Evolutionary conservation across 2,329 filamentous ascomycete species (phyloP).

Genomic region (Aspergillus niger): DNA sequence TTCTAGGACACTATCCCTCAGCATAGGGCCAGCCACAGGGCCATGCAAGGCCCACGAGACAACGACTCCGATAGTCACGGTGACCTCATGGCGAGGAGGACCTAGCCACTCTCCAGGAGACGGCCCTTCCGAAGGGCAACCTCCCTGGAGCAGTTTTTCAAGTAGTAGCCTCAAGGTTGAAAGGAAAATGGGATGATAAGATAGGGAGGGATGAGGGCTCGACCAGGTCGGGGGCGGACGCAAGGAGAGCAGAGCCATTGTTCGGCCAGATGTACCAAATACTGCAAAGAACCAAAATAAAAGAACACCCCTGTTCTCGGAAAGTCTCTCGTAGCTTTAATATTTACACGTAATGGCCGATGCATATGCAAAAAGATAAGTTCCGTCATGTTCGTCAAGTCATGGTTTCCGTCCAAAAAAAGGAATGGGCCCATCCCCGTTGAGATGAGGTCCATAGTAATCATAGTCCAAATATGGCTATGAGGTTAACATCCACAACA

Average conservation of each 20-base stretch:
- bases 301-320: not conserved
- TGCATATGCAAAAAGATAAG: conserved; percentile 8
- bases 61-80: conserved; percentile 4
- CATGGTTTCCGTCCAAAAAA: conserved; percentile 15
- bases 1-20: conserved; percentile 5
- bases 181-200: conserved; percentile 5
- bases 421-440: not conserved
- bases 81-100: not conserved
- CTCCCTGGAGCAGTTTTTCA: not conserved
- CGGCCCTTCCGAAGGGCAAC: not conserved
- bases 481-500: not conserved
- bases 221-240: conserved; percentile 8
- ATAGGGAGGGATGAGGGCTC: conserved; percentile 8
- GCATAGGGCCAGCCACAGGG: not conserved
- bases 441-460: not conserved
- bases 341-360: conserved; percentile 13
- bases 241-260: conserved; percentile 13
- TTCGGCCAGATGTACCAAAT: not conserved
- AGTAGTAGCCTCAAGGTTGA: not conserved
- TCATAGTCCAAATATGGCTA: not conserved
- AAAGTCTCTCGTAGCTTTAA: conserved; percentile 5
- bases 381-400: conserved; percentile 18
- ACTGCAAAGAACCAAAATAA: not conserved
- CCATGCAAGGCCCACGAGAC: conserved; percentile 12
- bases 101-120: conserved; percentile 1